Conservation (phyloP, 2,329 filamentous ascomycete genomes). For the Monascus ruber region DNA sequence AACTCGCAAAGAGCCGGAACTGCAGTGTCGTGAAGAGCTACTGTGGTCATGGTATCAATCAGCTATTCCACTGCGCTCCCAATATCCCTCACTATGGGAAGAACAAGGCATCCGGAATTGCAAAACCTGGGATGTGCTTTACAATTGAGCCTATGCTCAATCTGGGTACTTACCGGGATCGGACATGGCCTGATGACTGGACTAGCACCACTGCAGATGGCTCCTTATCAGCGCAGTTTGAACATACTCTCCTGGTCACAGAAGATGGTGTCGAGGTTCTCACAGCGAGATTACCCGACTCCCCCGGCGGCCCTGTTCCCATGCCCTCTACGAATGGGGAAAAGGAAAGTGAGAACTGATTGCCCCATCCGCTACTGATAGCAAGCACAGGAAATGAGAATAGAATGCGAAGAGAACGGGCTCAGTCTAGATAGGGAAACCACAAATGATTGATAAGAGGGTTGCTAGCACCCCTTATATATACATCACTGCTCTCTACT, state of each 20-base stretch:
- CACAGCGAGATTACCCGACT: constrained; percentile 60
- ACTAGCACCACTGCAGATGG: constrained; percentile 90
- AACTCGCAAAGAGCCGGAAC: constrained; percentile 71
- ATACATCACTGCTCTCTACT: no score
- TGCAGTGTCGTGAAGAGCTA: constrained; percentile 94
- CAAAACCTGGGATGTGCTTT: constrained; percentile 95
- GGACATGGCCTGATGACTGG: constrained; percentile 98
- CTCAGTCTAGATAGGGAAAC: no score
- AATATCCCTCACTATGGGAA: constrained; percentile 96
- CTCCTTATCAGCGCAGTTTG: constrained; percentile 85
- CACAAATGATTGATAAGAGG: no score
- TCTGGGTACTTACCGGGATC: constrained; percentile 77
- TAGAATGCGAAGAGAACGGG: not conserved
- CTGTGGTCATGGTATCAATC: constrained; percentile 91
- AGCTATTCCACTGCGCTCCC: constrained; percentile 82
- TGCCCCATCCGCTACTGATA: not conserved
- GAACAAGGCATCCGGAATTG: constrained; percentile 91
- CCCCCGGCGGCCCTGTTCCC: constrained; percentile 60
- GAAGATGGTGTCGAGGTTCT: constrained; percentile 72
- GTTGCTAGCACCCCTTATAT: no score
- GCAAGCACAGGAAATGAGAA: not conserved
- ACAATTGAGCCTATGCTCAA: constrained; percentile 99
- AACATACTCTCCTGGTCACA: constrained; percentile 75
- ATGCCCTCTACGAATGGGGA: constrained; percentile 34
- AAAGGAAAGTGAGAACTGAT: not conserved